These are phyloP conservation scores for Vigna unguiculata DNA, from an alignment of 306 rosid genomes.

Conservation along the genomic window DNA sequence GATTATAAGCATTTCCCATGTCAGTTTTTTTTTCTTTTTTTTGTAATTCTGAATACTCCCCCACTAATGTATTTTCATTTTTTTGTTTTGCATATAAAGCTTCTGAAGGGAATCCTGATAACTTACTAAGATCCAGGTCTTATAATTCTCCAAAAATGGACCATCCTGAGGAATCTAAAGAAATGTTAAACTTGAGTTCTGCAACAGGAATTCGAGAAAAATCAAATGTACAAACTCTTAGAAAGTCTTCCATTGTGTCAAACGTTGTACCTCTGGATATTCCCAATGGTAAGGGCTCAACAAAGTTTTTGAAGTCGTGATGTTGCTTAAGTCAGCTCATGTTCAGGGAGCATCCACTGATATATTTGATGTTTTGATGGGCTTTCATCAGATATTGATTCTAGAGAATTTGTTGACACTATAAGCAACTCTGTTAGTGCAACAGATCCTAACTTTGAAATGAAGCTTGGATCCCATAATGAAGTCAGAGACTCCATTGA, in stretches of 20 bases:
- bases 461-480: constrained; percentile 45
- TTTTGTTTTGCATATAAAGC: constrained; percentile 54
- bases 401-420: constrained; percentile 41
- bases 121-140: constrained; percentile 52
- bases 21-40: neutral
- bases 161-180: constrained; percentile 56
- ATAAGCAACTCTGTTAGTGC: constrained; percentile 45
- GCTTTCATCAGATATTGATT: constrained; percentile 49
- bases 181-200: constrained; percentile 59
- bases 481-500: constrained; percentile 50
- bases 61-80: constrained; percentile 18
- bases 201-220: constrained; percentile 50
- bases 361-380: constrained; percentile 57
- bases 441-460: constrained; percentile 44
- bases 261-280: constrained; percentile 59
- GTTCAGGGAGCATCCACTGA: constrained; percentile 57
- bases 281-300: constrained; percentile 55
- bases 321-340: constrained; percentile 76
- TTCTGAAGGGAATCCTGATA: constrained; percentile 67
- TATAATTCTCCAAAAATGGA: constrained; percentile 52
- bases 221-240: constrained; percentile 51
- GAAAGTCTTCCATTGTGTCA: constrained; percentile 50
- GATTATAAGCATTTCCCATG: neutral
- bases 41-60: constrained; percentile 26
- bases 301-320: constrained; percentile 65